These are phyloP conservation scores for Suhomyces terraborum DNA, from an alignment of 1,139 yeast genomes.

Conservation along the genomic window DNA sequence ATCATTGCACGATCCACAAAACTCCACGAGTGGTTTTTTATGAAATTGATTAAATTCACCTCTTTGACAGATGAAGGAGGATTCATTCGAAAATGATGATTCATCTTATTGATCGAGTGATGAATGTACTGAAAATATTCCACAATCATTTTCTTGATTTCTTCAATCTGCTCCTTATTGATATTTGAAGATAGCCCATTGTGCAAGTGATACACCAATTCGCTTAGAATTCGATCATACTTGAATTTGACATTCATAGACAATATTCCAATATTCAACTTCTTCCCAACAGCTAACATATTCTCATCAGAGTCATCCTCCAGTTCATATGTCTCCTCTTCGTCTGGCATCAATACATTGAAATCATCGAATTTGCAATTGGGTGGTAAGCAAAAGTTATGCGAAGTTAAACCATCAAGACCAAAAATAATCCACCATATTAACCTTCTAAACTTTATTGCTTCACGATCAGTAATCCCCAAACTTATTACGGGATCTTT, in stretches of 20 bases:
- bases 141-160: conserved; percentile 49
- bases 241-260: conserved; percentile 56
- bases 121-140: conserved; percentile 53
- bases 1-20: conserved; percentile 59
- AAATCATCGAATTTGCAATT: conserved; percentile 55
- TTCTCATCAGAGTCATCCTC: conserved; percentile 12
- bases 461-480: conserved; percentile 48
- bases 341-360: conserved; percentile 57
- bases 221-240: conserved; percentile 54
- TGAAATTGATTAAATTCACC: conserved; percentile 48
- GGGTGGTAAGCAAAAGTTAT: conserved; percentile 60
- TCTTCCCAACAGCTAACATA: conserved; percentile 20
- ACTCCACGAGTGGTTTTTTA: conserved; percentile 52
- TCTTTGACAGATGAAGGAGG: conserved; percentile 40
- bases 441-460: conserved; percentile 54
- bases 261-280: conserved; percentile 40
- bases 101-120: conserved; percentile 36
- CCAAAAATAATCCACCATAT: conserved; percentile 70
- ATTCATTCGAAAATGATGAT: conserved; percentile 18
- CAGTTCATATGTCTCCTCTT: conserved; percentile 40
- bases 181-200: conserved; percentile 42
- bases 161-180: conserved; percentile 41
- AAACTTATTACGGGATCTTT: conserved; percentile 59
- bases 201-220: conserved; percentile 47
- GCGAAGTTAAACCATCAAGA: conserved; percentile 58